A percentile compares a stretch with the other conserved stretches of the same genome.
Conservation (phyloP, 352 stramenopile species). For the Phytophthora syringae region DNA sequence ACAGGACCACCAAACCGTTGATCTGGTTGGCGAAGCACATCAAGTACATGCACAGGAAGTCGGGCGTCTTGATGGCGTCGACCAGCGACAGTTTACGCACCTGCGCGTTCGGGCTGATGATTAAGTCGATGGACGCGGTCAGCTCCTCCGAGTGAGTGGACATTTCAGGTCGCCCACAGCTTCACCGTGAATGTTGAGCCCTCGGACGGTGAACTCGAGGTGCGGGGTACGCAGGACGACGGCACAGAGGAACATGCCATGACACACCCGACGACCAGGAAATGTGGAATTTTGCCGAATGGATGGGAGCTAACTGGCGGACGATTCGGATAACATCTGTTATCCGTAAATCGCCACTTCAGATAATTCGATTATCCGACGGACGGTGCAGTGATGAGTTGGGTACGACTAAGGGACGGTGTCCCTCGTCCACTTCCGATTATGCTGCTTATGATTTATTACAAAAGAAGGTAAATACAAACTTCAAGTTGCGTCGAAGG, state of each 20-base stretch:
- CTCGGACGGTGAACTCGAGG: slow-evolving; percentile 55
- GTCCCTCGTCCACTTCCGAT: no score
- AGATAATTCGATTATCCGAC: no score
- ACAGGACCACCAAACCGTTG: slow-evolving; percentile 70
- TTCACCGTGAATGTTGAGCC: slow-evolving; percentile 70
- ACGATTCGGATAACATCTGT: no score
- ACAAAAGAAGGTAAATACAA: no score
- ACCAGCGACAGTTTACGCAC: slow-evolving; percentile 65
- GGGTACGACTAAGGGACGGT: no score
- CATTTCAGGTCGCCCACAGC: slow-evolving; percentile 39
- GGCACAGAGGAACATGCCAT: slow-evolving; percentile 61
- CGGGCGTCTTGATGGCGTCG: slow-evolving; percentile 53
- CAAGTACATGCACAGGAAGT: slow-evolving; percentile 76
- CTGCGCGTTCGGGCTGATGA: slow-evolving; percentile 45
- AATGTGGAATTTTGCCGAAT: no score
- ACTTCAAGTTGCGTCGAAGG: no score
- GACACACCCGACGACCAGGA: slow-evolving; percentile 49
- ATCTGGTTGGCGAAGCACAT: slow-evolving; percentile 76
- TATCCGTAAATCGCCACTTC: no score
- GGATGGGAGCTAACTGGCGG: no score
- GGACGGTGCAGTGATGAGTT: no score
- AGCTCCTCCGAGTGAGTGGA: slow-evolving; percentile 24
- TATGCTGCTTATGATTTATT: no score
- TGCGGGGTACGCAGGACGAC: slow-evolving; percentile 61
- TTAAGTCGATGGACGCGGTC: slow-evolving; percentile 42